Conservation (phyloP, 1,284 basidiomycete species). For the Ustanciosporium gigantosporum region DNA sequence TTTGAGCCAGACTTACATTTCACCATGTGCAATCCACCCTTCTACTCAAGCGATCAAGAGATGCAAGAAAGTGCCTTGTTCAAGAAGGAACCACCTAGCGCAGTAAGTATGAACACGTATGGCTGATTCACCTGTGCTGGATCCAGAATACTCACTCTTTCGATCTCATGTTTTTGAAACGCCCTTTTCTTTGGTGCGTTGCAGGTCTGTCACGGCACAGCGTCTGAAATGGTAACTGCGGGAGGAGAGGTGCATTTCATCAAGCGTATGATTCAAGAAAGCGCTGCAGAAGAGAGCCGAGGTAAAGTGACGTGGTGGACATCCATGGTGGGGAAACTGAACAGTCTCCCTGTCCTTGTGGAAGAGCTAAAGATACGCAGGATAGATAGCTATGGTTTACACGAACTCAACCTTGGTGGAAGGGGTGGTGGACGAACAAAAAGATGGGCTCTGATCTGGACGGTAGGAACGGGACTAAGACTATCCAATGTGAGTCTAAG, state of each 20-base stretch:
- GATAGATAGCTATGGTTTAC: slow-evolving; percentile 75
- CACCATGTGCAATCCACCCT: slow-evolving; percentile 94
- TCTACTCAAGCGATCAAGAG: slow-evolving; percentile 77
- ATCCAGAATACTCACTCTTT: too few species aligned
- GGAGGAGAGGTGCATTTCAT: slow-evolving; percentile 87
- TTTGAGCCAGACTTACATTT: slow-evolving; percentile 59
- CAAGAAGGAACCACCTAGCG: slow-evolving; percentile 22
- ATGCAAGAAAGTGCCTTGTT: slow-evolving; percentile 61
- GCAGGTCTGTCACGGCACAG: slow-evolving; percentile 69
- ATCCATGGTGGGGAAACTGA: slow-evolving; percentile 83
- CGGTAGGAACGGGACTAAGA: slow-evolving; percentile 2
- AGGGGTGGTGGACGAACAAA: slow-evolving; percentile 76
- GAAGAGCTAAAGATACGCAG: slow-evolving; percentile 65
- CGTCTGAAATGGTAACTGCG: slow-evolving; percentile 79
- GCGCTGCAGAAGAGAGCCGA: slow-evolving; percentile 64
- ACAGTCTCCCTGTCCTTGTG: slow-evolving; percentile 72
- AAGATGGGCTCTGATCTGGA: slow-evolving; percentile 86
- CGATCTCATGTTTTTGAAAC: too few species aligned
- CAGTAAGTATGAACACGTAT: slow-evolving; percentile 10
- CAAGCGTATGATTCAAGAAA: slow-evolving; percentile 75
- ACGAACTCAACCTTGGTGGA: slow-evolving; percentile 71
- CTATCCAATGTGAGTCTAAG: slow-evolving; percentile 14
- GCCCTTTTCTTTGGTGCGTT: too few species aligned
- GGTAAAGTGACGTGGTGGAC: slow-evolving; percentile 72
- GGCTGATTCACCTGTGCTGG: too few species aligned